Conservation (phyloP, 1,284 basidiomycete species). For the Ustilago nuda region DNA sequence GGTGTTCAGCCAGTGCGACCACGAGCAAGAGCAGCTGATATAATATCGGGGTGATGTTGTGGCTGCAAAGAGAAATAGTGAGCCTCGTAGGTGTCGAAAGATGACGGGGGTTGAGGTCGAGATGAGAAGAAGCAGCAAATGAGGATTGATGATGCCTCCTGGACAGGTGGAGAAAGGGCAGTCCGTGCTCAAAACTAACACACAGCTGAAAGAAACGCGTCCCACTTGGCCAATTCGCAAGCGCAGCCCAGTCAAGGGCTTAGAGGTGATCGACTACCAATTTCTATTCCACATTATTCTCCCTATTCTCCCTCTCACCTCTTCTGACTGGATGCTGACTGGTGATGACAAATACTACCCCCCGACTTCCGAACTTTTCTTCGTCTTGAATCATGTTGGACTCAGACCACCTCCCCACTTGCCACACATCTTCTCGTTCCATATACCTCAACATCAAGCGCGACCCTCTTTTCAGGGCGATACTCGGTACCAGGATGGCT, state of each 20-base stretch:
- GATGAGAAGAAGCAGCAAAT: neutral
- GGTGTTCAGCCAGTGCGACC: neutral
- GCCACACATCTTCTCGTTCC: neutral
- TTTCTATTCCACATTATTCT: neutral
- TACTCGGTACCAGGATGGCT: slow-evolving; percentile 17
- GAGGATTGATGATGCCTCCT: slow-evolving; percentile 14
- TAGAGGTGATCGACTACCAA: slow-evolving; percentile 25
- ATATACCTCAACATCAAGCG: neutral
- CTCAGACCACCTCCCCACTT: slow-evolving; percentile 6
- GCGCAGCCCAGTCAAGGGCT: neutral
- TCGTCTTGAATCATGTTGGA: neutral
- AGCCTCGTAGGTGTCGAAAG: neutral
- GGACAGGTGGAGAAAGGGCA: neutral
- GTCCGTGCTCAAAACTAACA: slow-evolving; percentile 9
- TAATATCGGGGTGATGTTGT: neutral
- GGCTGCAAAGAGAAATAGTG: neutral
- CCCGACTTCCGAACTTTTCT: slow-evolving; percentile 21
- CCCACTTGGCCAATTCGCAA: slow-evolving; percentile 21
- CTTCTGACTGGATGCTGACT: slow-evolving; percentile 8
- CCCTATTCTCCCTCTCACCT: neutral
- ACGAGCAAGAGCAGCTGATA: too few relatives aligned
- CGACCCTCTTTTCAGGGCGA: neutral
- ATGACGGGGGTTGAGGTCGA: neutral
- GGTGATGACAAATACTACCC: slow-evolving; percentile 18
- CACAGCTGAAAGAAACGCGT: slow-evolving; percentile 3